A percentile compares a stretch with the other conserved stretches of the same genome.
phyloP scores from a whole-genome alignment of 2,329 filamentous ascomycete genomes.

The Fusarium sp. region DNA sequence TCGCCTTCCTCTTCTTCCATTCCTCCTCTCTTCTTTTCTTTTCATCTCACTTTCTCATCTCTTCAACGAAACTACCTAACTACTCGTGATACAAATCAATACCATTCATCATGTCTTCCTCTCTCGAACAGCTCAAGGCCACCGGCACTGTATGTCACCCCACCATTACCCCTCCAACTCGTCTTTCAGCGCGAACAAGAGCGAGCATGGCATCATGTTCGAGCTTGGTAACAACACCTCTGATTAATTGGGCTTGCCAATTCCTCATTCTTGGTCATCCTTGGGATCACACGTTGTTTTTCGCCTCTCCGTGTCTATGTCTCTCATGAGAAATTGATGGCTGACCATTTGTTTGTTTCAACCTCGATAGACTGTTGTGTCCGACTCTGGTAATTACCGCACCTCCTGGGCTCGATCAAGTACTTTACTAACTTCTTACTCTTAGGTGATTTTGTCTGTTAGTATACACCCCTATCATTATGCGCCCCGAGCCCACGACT shows the following conservation, averaged over 20 bases:
- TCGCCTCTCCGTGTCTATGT: neutral
- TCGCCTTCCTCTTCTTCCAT: slow-evolving; percentile 12
- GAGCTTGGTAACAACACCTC: neutral
- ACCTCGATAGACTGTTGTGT: slow-evolving; percentile 81
- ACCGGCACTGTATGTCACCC: slow-evolving; percentile 84
- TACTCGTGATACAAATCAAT: slow-evolving; percentile 19
- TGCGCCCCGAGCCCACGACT: slow-evolving; percentile 7
- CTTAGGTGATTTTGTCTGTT: slow-evolving; percentile 80
- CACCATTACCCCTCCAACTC: slow-evolving; percentile 47
- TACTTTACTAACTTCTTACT: slow-evolving; percentile 46
- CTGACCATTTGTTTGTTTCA: slow-evolving; percentile 38
- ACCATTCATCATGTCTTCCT: slow-evolving; percentile 73
- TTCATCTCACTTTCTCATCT: slow-evolving; percentile 22
- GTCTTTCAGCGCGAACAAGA: slow-evolving; percentile 21
- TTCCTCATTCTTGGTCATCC: neutral
- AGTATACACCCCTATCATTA: slow-evolving; percentile 51
- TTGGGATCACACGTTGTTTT: neutral
- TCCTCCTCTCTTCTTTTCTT: slow-evolving; percentile 6
- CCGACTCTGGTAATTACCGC: slow-evolving; percentile 83
- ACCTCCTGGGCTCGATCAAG: slow-evolving; percentile 20
- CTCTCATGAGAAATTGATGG: slow-evolving; percentile 9
- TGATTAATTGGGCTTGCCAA: neutral
- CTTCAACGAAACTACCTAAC: slow-evolving; percentile 18
- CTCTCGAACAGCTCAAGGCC: slow-evolving; percentile 97
- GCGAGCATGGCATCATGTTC: neutral